Conservation (phyloP, 2,329 filamentous ascomycete species). For the Calonectria ilicicola region DNA sequence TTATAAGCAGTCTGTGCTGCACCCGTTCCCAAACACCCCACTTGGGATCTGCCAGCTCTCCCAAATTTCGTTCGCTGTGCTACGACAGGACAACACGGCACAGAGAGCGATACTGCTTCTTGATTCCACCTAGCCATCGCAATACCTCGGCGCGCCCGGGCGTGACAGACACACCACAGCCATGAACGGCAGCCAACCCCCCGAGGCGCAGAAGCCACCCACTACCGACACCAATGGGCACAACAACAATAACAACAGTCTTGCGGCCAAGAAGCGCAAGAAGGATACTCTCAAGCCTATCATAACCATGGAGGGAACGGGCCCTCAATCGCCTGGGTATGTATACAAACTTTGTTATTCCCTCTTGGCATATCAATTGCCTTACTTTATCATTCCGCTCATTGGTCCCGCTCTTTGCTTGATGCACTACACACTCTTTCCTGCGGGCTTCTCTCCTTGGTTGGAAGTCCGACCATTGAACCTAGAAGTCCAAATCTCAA, state of each 20-base stretch:
- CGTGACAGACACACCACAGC: constrained; percentile 21
- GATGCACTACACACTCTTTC: neutral
- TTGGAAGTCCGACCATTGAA: neutral
- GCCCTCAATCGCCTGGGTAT: constrained; percentile 47
- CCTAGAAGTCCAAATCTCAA: neutral
- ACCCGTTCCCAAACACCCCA: constrained; percentile 32
- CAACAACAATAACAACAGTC: constrained; percentile 38
- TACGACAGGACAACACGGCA: constrained; percentile 20
- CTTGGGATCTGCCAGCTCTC: constrained; percentile 25
- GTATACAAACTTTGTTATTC: constrained; percentile 39
- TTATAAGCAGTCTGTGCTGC: constrained; percentile 31
- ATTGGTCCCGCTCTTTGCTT: neutral
- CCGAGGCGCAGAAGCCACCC: constrained; percentile 47
- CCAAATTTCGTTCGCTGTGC: constrained; percentile 8
- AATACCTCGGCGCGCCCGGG: constrained; percentile 20
- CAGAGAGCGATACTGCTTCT: constrained; percentile 12
- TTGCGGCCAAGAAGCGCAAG: constrained; percentile 75
- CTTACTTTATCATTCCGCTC: neutral
- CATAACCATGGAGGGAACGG: constrained; percentile 74
- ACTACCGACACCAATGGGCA: constrained; percentile 45
- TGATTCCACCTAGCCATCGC: neutral
- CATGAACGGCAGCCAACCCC: constrained; percentile 45
- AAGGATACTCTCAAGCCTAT: constrained; percentile 82
- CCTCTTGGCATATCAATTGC: neutral
- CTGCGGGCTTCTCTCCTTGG: neutral